phyloP scores from a whole-genome alignment of 2,329 filamentous ascomycete species.

The Colletotrichum liaoningense region DNA sequence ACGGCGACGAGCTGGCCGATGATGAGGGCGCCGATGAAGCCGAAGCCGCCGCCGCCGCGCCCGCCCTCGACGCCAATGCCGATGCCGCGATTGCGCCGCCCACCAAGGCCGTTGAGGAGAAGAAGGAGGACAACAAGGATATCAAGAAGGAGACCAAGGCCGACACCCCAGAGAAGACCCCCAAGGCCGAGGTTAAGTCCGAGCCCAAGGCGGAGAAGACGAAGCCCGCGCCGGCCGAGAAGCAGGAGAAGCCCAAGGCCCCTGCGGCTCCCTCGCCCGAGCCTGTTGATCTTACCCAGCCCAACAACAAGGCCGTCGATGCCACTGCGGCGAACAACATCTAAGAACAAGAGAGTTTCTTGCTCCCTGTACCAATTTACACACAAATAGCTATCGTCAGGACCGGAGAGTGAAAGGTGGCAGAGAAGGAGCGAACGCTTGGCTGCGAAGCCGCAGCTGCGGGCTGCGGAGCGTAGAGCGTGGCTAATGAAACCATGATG shows the following conservation, averaged over 20 bases:
- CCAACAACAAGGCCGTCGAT: constrained; percentile 43
- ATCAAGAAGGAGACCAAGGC: constrained; percentile 20
- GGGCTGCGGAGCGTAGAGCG: neutral
- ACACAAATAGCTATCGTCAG: neutral
- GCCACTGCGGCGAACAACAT: constrained; percentile 47
- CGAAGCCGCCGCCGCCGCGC: constrained; percentile 36
- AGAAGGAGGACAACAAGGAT: neutral
- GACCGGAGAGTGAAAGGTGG: neutral
- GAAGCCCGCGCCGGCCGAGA: constrained; percentile 33
- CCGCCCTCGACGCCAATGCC: constrained; percentile 41
- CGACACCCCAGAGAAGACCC: constrained; percentile 1
- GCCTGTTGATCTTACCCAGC: constrained; percentile 28
- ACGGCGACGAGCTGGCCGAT: constrained; percentile 87
- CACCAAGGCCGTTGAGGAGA: constrained; percentile 14
- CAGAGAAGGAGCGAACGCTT: neutral
- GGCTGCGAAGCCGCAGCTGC: neutral
- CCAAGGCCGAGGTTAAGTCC: constrained; percentile 12
- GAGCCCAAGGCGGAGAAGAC: constrained; percentile 12
- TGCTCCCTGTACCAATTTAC: too few relatives aligned
- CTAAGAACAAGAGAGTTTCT: neutral
- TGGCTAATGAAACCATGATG: constrained; percentile 34
- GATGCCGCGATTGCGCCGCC: constrained; percentile 20
- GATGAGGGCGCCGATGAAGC: constrained; percentile 65
- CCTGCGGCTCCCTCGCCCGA: constrained; percentile 25
- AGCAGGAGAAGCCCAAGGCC: constrained; percentile 24